phyloP scores from a whole-genome alignment of 2,329 filamentous ascomycete genomes.

The Fusarium sp. region DNA sequence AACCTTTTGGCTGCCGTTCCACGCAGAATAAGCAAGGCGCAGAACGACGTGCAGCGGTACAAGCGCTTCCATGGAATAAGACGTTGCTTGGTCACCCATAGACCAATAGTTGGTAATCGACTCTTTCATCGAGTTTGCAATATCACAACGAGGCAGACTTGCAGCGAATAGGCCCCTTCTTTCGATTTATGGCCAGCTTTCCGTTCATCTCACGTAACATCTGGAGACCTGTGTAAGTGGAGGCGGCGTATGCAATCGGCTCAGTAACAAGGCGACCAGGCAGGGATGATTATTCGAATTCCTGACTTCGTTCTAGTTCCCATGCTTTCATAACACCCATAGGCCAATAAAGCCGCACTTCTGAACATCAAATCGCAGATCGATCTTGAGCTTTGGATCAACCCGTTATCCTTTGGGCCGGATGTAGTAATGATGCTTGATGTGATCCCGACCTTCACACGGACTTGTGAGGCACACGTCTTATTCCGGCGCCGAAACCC shows the following conservation, averaged over 20 bases:
- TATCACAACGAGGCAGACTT: background rate
- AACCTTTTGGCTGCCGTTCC: conserved; percentile 35
- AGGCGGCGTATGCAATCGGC: conserved; percentile 4
- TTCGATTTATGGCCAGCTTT: background rate
- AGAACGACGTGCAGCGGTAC: conserved; percentile 33
- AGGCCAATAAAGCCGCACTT: background rate
- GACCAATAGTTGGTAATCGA: conserved; percentile 18
- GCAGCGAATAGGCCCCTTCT: background rate
- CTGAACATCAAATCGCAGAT: conserved; percentile 7
- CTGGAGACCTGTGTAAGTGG: background rate
- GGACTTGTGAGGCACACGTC: conserved; percentile 11
- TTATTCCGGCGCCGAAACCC: conserved; percentile 13
- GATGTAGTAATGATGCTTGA: conserved; percentile 6
- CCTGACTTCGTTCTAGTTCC: background rate
- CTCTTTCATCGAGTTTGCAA: conserved; percentile 10
- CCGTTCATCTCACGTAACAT: conserved; percentile 10
- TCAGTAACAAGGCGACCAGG: background rate
- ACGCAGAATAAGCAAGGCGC: conserved; percentile 39
- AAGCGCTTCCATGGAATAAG: conserved; percentile 25
- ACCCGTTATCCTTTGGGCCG: background rate
- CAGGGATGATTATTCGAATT: conserved; percentile 13
- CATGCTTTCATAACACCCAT: conserved; percentile 12
- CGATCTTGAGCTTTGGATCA: background rate
- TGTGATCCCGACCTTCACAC: conserved; percentile 2
- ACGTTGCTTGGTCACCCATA: conserved; percentile 22